Evolutionary conservation across 345 rosid species (phyloP).

Genomic region (Odontarrhena argentea): DNA sequence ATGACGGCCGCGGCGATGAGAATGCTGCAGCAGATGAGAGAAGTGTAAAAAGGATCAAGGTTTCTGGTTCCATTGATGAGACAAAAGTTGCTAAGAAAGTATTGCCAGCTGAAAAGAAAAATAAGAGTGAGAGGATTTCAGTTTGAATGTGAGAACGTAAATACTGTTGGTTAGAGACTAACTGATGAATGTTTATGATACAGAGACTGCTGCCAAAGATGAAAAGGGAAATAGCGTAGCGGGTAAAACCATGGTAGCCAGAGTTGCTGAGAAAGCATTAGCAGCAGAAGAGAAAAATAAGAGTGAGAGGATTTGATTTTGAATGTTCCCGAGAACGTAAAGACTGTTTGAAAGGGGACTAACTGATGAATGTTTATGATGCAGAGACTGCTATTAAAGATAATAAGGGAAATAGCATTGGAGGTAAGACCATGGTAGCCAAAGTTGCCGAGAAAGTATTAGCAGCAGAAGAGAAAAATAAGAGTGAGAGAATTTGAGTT

Average conservation of each 20-base stretch:
- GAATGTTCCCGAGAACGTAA: neutral
- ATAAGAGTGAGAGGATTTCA: slow-evolving; percentile 16
- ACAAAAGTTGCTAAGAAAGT: slow-evolving; percentile 20
- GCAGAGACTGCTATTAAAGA: slow-evolving; percentile 14
- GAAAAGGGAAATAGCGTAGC: slow-evolving; percentile 14
- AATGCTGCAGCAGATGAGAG: slow-evolving; percentile 32
- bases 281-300: too few relatives aligned
- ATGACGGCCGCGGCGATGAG: slow-evolving; percentile 33
- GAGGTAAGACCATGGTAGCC: neutral
- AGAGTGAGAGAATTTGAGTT: neutral
- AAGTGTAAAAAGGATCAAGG: slow-evolving; percentile 30
- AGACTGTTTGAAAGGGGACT: neutral
- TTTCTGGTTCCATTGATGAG: slow-evolving; percentile 31
- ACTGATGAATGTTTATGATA: slow-evolving; percentile 13
- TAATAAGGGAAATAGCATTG: slow-evolving; percentile 14
- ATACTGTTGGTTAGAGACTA: neutral
- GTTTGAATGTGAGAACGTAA: neutral
- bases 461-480: too few relatives aligned
- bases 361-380: slow-evolving; percentile 8
- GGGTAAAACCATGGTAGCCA: neutral
- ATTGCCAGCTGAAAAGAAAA: slow-evolving; percentile 21
- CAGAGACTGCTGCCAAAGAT: slow-evolving; percentile 17
- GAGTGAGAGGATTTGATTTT: neutral
- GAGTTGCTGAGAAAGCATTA: neutral
- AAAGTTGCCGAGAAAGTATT: neutral